Percentiles rank a stretch among this genome's conserved stretches.
Evolutionary conservation across 371 early-diverging fungal species (phyloP).

Genomic region (Mortierella sp.): DNA sequence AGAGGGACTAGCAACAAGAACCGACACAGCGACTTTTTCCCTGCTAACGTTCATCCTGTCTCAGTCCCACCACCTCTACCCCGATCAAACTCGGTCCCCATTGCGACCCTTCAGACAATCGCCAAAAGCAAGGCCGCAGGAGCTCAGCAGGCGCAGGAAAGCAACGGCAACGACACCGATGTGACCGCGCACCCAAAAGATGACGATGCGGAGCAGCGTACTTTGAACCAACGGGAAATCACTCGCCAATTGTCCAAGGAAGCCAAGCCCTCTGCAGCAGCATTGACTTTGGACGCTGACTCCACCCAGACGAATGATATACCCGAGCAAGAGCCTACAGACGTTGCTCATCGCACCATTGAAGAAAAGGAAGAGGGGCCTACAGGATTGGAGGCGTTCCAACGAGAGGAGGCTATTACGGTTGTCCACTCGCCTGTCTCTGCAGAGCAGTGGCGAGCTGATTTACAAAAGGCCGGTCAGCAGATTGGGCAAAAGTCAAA

Average conservation of each 20-base stretch:
- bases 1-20: conserved; percentile 30
- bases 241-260: conserved; percentile 17
- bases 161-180: background rate
- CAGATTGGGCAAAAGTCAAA: conserved; percentile 23
- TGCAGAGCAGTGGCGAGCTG: conserved; percentile 39
- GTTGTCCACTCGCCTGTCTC: conserved; percentile 40
- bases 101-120: conserved; percentile 24
- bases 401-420: conserved; percentile 40
- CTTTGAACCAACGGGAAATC: conserved; percentile 27
- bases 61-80: conserved; percentile 28
- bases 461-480: conserved; percentile 42
- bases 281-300: background rate
- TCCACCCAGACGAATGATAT: background rate
- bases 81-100: conserved; percentile 50
- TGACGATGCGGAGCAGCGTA: conserved; percentile 13
- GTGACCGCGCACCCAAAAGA: conserved; percentile 8
- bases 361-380: conserved; percentile 8
- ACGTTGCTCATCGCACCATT: background rate
- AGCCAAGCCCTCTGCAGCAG: background rate
- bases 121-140: conserved; percentile 24
- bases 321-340: conserved; percentile 11
- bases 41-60: conserved; percentile 12
- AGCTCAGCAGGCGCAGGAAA: conserved; percentile 24
- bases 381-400: conserved; percentile 34
- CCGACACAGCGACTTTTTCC: conserved; percentile 53